Evolutionary conservation across 2,329 filamentous ascomycete genomes (phyloP).

Genomic region (Penicillium brevicompactum): DNA sequence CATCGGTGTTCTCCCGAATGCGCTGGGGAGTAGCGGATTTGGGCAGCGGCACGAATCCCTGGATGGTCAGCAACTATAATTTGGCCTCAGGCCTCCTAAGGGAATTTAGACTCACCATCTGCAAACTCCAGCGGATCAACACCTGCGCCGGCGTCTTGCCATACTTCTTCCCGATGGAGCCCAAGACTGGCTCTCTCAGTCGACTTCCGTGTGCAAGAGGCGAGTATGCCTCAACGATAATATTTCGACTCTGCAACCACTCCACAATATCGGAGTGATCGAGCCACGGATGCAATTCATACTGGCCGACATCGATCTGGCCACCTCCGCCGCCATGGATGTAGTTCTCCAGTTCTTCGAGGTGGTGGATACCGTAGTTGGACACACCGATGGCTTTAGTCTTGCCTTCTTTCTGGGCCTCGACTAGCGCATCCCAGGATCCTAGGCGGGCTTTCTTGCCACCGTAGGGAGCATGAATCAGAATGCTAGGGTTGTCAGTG

Average conservation of each 20-base stretch:
- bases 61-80: neutral
- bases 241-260: slow-evolving; percentile 66
- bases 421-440: slow-evolving; percentile 76
- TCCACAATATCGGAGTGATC: slow-evolving; percentile 67
- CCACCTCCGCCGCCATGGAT: slow-evolving; percentile 64
- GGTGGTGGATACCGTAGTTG: slow-evolving; percentile 76
- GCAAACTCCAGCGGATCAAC: slow-evolving; percentile 75
- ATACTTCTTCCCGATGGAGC: slow-evolving; percentile 67
- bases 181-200: slow-evolving; percentile 68
- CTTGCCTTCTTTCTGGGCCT: slow-evolving; percentile 72
- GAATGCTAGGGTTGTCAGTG: slow-evolving; percentile 42
- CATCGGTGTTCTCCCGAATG: slow-evolving; percentile 61
- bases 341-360: slow-evolving; percentile 62
- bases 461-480: slow-evolving; percentile 78
- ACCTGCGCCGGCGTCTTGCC: slow-evolving; percentile 71
- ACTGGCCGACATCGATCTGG: slow-evolving; percentile 73
- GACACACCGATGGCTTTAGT: slow-evolving; percentile 72
- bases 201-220: slow-evolving; percentile 72
- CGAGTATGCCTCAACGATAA: slow-evolving; percentile 77
- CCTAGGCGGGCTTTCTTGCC: slow-evolving; percentile 67
- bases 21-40: slow-evolving; percentile 62
- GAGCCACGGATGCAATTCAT: slow-evolving; percentile 83
- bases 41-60: slow-evolving; percentile 65
- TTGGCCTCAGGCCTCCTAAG: neutral
- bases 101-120: slow-evolving; percentile 63